Evolutionary conservation across 139 green algal genomes (phyloP).

Genomic region (Volvox reticuliferus): DNA sequence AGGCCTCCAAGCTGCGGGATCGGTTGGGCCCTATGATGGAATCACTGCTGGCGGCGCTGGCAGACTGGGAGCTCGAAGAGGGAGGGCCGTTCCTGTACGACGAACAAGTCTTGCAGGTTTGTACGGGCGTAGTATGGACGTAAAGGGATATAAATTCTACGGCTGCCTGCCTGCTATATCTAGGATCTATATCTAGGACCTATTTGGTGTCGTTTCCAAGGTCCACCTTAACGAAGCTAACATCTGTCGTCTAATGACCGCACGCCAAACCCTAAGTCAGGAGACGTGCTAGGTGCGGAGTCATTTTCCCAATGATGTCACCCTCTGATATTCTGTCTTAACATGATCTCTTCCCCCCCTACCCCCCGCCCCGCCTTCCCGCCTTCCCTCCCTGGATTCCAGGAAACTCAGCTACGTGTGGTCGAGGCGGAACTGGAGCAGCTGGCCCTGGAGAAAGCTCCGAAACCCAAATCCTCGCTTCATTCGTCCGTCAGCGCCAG

Average conservation of each 20-base stretch:
- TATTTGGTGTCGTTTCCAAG: too few relatives aligned
- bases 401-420: slow-evolving; percentile 14
- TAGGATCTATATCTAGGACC: too few relatives aligned
- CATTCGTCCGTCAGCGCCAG: neutral
- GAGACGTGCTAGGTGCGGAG: too few relatives aligned
- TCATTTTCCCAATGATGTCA: too few relatives aligned
- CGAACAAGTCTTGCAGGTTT: slow-evolving; percentile 49
- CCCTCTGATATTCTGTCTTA: too few relatives aligned
- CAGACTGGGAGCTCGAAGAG: slow-evolving; percentile 64
- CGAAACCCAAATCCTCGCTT: neutral
- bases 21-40: slow-evolving; percentile 53
- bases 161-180: too few relatives aligned
- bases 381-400: neutral
- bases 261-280: too few relatives aligned
- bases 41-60: slow-evolving; percentile 44
- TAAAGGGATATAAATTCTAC: too few relatives aligned
- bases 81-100: slow-evolving; percentile 69
- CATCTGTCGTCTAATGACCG: too few relatives aligned
- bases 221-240: too few relatives aligned
- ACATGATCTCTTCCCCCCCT: too few relatives aligned
- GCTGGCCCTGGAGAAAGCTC: slow-evolving; percentile 21
- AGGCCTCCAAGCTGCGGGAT: slow-evolving; percentile 61
- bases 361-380: neutral
- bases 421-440: slow-evolving; percentile 42
- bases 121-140: neutral